phyloP scores from a whole-genome alignment of 345 rosid genomes.

The Gossypium mustelinum region DNA sequence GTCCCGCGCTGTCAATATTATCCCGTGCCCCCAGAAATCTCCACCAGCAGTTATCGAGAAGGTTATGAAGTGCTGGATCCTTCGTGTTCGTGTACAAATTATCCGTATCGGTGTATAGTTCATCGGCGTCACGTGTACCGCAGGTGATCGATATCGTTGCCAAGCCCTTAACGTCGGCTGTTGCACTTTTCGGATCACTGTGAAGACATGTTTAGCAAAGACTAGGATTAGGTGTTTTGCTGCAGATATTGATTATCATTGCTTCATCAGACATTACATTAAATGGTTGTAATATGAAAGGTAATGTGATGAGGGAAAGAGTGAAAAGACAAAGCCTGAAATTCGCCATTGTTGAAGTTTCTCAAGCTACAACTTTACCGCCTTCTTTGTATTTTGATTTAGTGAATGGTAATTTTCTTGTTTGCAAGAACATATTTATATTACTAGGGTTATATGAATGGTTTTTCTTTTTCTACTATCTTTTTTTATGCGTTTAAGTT shows the following conservation, averaged over 20 bases:
- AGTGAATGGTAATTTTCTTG: background rate
- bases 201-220: conserved; percentile 5
- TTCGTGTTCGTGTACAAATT: background rate
- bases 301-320: background rate
- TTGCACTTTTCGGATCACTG: background rate
- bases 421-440: background rate
- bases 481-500: no score
- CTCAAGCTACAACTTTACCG: background rate
- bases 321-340: background rate
- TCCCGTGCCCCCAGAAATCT: background rate
- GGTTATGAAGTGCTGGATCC: background rate
- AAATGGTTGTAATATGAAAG: background rate
- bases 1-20: background rate
- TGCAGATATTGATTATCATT: background rate
- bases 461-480: background rate
- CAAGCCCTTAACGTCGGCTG: background rate
- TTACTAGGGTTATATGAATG: background rate
- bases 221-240: conserved; percentile 12
- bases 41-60: conserved; percentile 5
- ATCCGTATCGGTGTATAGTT: background rate
- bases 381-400: background rate
- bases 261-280: background rate
- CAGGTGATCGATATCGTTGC: conserved; percentile 4
- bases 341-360: background rate
- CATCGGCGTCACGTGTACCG: background rate